Evolutionary conservation across 164 flowering plant species (phyloP).

Genomic region (Warburgia ugandensis): DNA sequence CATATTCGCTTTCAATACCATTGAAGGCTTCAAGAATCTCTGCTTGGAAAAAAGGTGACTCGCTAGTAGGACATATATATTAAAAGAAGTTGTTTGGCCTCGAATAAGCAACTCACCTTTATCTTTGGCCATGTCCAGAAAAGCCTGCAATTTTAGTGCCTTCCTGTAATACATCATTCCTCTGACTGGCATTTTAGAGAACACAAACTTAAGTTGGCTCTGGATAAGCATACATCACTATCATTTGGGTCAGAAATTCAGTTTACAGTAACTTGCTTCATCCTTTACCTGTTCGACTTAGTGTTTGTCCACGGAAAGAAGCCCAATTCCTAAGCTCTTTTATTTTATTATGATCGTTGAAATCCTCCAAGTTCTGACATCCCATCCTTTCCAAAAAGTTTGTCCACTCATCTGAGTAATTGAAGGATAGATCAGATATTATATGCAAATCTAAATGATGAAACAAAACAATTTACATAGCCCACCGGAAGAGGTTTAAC

Average conservation of each 20-base stretch:
- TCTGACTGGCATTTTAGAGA: slow-evolving; percentile 44
- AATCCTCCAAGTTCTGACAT: slow-evolving; percentile 35
- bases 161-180: slow-evolving; percentile 97
- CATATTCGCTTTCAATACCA: slow-evolving; percentile 39
- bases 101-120: slow-evolving; percentile 39
- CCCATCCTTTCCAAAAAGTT: slow-evolving; percentile 85
- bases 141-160: slow-evolving; percentile 86
- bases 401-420: slow-evolving; percentile 71
- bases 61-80: neutral
- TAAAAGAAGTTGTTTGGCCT: neutral
- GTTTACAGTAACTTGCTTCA: neutral
- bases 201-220: neutral
- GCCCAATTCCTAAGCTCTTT: slow-evolving; percentile 81
- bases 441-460: neutral
- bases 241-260: neutral
- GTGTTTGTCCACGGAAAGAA: slow-evolving; percentile 80
- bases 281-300: slow-evolving; percentile 68
- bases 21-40: slow-evolving; percentile 72
- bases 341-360: slow-evolving; percentile 25
- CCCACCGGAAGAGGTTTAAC: neutral
- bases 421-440: slow-evolving; percentile 6
- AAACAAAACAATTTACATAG: neutral
- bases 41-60: slow-evolving; percentile 21
- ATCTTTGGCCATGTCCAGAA: slow-evolving; percentile 83
- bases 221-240: neutral